Conservation (phyloP, 2,329 filamentous ascomycete species). For the Pleurostoma richardsiae region DNA sequence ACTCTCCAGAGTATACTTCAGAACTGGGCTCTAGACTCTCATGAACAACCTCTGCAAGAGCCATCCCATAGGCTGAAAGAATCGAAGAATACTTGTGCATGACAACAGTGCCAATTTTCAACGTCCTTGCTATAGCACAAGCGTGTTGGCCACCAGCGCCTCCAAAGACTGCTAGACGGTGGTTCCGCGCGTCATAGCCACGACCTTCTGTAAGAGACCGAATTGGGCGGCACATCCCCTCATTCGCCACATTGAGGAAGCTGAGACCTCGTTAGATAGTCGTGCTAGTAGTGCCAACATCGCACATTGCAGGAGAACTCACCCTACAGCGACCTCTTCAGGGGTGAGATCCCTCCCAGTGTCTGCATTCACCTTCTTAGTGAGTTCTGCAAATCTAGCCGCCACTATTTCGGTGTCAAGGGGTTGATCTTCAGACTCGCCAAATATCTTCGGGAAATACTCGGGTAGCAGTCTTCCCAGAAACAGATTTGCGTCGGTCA, state of each 20-base stretch:
- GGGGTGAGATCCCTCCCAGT: neutral
- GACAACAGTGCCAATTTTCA: constrained; percentile 1
- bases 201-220: constrained; percentile 2
- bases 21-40: neutral
- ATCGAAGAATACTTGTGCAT: constrained; percentile 6
- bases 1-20: neutral
- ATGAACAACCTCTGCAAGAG: constrained; percentile 5
- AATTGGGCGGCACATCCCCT: constrained; percentile 6
- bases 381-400: neutral
- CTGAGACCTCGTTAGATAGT: neutral
- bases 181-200: constrained; percentile 41
- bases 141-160: constrained; percentile 6
- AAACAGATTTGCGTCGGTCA: constrained; percentile 4
- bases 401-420: constrained; percentile 2
- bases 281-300: neutral
- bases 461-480: constrained; percentile 4
- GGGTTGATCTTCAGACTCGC: constrained; percentile 1
- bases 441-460: constrained; percentile 4
- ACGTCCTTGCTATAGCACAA: constrained; percentile 2
- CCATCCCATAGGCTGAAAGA: constrained; percentile 5
- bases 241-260: constrained; percentile 3
- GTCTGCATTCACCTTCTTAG: constrained; percentile 2
- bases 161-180: constrained; percentile 54
- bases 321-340: constrained; percentile 5
- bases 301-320: neutral